Evolutionary conservation across 2,329 filamentous ascomycete genomes (phyloP).

Genomic region (Ascochyta rabiei): DNA sequence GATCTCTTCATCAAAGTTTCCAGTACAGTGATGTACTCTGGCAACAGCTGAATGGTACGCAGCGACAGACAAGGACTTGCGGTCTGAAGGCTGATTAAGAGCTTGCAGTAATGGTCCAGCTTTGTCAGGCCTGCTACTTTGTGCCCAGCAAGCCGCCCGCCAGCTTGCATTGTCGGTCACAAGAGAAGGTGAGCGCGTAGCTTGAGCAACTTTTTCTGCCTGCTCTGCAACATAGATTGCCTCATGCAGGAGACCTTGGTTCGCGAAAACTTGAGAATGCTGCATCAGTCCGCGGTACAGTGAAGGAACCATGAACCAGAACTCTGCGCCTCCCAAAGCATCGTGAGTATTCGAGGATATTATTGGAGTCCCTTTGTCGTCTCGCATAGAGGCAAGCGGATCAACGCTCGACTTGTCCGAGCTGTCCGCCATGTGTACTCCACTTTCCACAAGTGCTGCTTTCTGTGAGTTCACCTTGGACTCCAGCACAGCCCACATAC

Average conservation of each 20-base stretch:
- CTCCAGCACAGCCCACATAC: constrained; percentile 60
- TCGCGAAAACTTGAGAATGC: constrained; percentile 77
- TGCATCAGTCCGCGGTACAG: constrained; percentile 75
- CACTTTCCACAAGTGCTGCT: constrained; percentile 12
- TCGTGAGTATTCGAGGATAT: constrained; percentile 53
- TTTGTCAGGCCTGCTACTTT: constrained; percentile 57
- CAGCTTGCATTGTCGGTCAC: constrained; percentile 53
- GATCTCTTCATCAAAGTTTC: constrained; percentile 56
- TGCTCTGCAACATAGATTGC: constrained; percentile 88
- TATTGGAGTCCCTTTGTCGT: constrained; percentile 36
- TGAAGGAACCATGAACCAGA: constrained; percentile 79
- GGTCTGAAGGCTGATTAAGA: constrained; percentile 50
- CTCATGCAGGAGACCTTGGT: constrained; percentile 86
- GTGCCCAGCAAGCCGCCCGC: constrained; percentile 57
- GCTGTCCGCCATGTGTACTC: constrained; percentile 25
- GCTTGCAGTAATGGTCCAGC: constrained; percentile 60
- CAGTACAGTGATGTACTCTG: constrained; percentile 55
- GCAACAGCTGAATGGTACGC: constrained; percentile 58
- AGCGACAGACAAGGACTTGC: constrained; percentile 59
- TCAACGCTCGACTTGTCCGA: constrained; percentile 29
- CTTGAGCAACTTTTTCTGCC: constrained; percentile 75
- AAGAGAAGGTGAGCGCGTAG: constrained; percentile 66
- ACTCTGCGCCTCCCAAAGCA: constrained; percentile 65
- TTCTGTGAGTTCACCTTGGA: constrained; percentile 42
- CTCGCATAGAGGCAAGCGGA: constrained; percentile 37